These are phyloP conservation scores for Candida michaelii DNA, from an alignment of 805 yeast species.

Conservation along the genomic window DNA sequence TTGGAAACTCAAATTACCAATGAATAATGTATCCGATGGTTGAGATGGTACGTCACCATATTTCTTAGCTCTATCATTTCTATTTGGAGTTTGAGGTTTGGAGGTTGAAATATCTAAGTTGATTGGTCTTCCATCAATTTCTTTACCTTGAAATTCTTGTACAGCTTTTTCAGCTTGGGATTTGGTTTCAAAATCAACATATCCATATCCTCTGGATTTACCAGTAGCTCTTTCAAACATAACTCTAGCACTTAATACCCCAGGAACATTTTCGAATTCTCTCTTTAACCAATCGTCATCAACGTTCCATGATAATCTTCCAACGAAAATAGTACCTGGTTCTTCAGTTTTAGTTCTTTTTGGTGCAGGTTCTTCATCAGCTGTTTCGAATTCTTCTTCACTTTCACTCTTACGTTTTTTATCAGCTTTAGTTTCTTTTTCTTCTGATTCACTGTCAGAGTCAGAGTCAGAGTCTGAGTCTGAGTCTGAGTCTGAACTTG, in stretches of 20 bases:
- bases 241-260: constrained; percentile 86
- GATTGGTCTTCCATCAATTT: constrained; percentile 95
- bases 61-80: constrained; percentile 78
- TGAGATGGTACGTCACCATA: constrained; percentile 88
- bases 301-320: constrained; percentile 95
- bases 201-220: constrained; percentile 95
- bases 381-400: constrained; percentile 40
- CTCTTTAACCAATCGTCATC: constrained; percentile 92
- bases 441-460: constrained; percentile 20
- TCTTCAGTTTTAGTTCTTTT: constrained; percentile 63
- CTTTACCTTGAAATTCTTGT: constrained; percentile 82
- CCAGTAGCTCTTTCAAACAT: constrained; percentile 90
- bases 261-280: constrained; percentile 81
- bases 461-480: constrained; percentile 24
- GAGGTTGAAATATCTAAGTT: constrained; percentile 90
- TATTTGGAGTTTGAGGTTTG: constrained; percentile 62
- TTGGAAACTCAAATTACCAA: constrained; percentile 94
- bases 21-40: constrained; percentile 93
- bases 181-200: constrained; percentile 86
- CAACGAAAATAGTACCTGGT: constrained; percentile 90
- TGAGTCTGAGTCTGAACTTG: constrained; percentile 24
- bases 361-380: constrained; percentile 32
- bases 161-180: constrained; percentile 85
- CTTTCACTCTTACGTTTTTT: constrained; percentile 38
- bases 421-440: constrained; percentile 17